Evolutionary conservation across 805 yeast species (phyloP).

Genomic region (Saccharomycopsis fermentans): DNA sequence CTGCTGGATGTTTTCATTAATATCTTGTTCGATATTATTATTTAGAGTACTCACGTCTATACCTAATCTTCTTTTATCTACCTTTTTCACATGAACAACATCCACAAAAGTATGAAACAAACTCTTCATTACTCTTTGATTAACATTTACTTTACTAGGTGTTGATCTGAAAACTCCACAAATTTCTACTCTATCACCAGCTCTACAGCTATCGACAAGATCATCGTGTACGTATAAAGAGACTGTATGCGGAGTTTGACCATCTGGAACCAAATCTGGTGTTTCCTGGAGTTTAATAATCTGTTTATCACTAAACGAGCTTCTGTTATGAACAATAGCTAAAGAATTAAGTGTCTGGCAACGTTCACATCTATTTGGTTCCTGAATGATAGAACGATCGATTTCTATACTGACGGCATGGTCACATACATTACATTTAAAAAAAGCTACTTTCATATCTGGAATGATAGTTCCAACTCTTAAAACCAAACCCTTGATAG

Average conservation of each 20-base stretch:
- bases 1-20: slow-evolving; percentile 41
- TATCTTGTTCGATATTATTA: slow-evolving; percentile 35
- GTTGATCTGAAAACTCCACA: slow-evolving; percentile 91
- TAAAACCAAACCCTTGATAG: slow-evolving; percentile 82
- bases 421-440: slow-evolving; percentile 89
- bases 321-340: slow-evolving; percentile 85
- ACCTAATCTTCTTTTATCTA: slow-evolving; percentile 72
- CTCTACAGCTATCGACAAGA: slow-evolving; percentile 85
- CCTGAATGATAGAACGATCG: slow-evolving; percentile 89
- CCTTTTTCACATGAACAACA: slow-evolving; percentile 84
- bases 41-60: slow-evolving; percentile 57
- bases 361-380: slow-evolving; percentile 90
- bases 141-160: slow-evolving; percentile 81
- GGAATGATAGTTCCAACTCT: slow-evolving; percentile 89
- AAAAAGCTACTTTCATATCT: slow-evolving; percentile 95
- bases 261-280: slow-evolving; percentile 93
- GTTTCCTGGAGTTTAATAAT: slow-evolving; percentile 91
- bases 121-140: slow-evolving; percentile 73
- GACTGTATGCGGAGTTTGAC: slow-evolving; percentile 96
- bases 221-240: slow-evolving; percentile 93
- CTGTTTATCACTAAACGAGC: slow-evolving; percentile 91
- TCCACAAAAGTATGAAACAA: slow-evolving; percentile 89
- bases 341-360: slow-evolving; percentile 80
- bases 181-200: slow-evolving; percentile 94
- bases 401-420: slow-evolving; percentile 88